Evolutionary conservation across 2,329 filamentous ascomycete species (phyloP), one percentile per base, ranked within the genome.

Genomic region (Diplocarpon rosae): DNA sequence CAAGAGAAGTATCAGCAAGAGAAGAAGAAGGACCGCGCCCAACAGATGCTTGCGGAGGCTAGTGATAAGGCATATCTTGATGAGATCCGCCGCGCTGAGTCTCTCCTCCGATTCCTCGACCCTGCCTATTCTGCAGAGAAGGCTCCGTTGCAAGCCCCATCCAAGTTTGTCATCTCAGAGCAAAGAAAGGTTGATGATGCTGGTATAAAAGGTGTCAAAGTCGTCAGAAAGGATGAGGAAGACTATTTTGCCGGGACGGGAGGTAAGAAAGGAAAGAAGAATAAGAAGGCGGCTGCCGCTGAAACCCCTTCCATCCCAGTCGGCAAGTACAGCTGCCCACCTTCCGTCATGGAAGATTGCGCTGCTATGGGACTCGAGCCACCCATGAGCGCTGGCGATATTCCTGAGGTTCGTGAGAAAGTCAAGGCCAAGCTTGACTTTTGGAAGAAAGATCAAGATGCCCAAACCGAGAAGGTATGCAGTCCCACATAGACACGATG

Each of bases 331-430:
- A 94, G 82, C 69, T 79, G 92, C 62, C 90, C 85, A 56, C 83
- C 92, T 40, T 86, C 88, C 47, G 82, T 96, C 55, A 87, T 98
- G 39, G 88, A 95, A 66, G 85, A 95, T 66, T 84, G 94, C 54
- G 72, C 78, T 55, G 83, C 84, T 66, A 75, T 96, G 62, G 82
- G 82, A 57, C 78, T 96, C 55, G 83, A 95, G 48, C 85, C 90
- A 42, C 92, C 92, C 28, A 87, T 90, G 75, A 85, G 79, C 66
- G 78, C 87, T 60, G 74, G 80, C 44, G 90, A 95, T 58, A 80
- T 96, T 12, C 80, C 89, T 20, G 71, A 71, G 48, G 78, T 84
- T 12, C 70, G 86, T 37, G 88, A 95, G 71, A 90, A 95, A 72
- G 77, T 96, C 59, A 88, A 90, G 68, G 85, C 79, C 61, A 96